phyloP scores from a whole-genome alignment of 2,329 filamentous ascomycete genomes.

The Aspergillus ustus region DNA sequence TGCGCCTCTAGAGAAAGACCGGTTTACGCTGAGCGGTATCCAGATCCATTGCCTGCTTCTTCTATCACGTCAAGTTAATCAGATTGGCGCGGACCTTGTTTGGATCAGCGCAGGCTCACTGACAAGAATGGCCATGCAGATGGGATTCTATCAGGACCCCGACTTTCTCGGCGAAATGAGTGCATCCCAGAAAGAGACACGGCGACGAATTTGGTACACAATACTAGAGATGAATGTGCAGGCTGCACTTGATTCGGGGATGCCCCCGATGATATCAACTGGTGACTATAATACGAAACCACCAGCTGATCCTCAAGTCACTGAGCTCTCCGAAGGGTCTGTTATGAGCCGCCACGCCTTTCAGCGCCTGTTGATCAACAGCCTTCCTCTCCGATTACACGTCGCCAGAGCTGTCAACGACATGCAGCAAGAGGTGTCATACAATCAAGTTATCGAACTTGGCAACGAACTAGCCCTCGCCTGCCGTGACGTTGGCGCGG shows the following conservation, averaged over 20 bases:
- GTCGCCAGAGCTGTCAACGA: slow-evolving; percentile 26
- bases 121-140: slow-evolving; percentile 35
- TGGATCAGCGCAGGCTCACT: slow-evolving; percentile 41
- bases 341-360: neutral
- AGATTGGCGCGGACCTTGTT: slow-evolving; percentile 34
- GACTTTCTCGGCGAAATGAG: slow-evolving; percentile 25
- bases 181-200: slow-evolving; percentile 30
- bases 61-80: slow-evolving; percentile 22
- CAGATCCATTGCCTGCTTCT: slow-evolving; percentile 28
- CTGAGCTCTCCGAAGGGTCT: neutral
- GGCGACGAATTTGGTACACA: slow-evolving; percentile 41
- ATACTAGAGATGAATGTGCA: slow-evolving; percentile 42
- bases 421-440: slow-evolving; percentile 25
- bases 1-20: slow-evolving; percentile 27
- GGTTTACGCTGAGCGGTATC: slow-evolving; percentile 21
- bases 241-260: slow-evolving; percentile 35
- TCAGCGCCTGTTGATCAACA: slow-evolving; percentile 19
- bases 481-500: slow-evolving; percentile 14
- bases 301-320: slow-evolving; percentile 27
- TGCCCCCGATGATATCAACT: slow-evolving; percentile 33
- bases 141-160: slow-evolving; percentile 40
- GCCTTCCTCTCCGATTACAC: slow-evolving; percentile 21
- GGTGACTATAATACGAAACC: slow-evolving; percentile 39
- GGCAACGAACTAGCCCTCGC: slow-evolving; percentile 20
- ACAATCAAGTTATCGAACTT: slow-evolving; percentile 26